Evolutionary conservation across 2,329 filamentous ascomycete genomes (phyloP).

Genomic region (Mycosphaerella sp.): DNA sequence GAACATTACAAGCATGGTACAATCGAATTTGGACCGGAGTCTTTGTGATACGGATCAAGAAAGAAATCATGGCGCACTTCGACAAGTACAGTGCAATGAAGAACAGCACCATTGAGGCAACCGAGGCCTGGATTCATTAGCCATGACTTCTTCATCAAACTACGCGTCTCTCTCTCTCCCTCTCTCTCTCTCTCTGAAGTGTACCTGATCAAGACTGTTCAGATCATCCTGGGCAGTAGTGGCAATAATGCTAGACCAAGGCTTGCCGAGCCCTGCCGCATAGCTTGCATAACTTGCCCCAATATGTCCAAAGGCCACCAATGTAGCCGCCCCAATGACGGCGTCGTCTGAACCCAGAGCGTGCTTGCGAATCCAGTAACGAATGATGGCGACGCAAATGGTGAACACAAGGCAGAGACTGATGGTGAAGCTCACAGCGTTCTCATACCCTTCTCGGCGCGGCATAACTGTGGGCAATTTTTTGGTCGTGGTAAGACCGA

Average conservation of each 20-base stretch:
- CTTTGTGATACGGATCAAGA: slow-evolving; percentile 31
- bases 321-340: slow-evolving; percentile 27
- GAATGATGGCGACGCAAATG: slow-evolving; percentile 26
- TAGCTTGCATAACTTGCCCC: slow-evolving; percentile 28
- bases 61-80: slow-evolving; percentile 31
- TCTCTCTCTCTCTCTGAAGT: slow-evolving; percentile 1
- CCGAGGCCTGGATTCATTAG: slow-evolving; percentile 19
- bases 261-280: slow-evolving; percentile 25
- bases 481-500: not conserved
- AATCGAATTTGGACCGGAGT: slow-evolving; percentile 22
- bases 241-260: slow-evolving; percentile 19
- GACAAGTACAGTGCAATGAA: slow-evolving; percentile 28
- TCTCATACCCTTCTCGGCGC: slow-evolving; percentile 23
- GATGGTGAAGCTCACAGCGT: slow-evolving; percentile 27
- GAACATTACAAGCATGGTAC: slow-evolving; percentile 24
- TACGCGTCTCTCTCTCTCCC: not conserved
- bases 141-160: not conserved
- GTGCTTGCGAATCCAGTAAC: slow-evolving; percentile 28
- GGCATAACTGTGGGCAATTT: slow-evolving; percentile 17
- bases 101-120: slow-evolving; percentile 29
- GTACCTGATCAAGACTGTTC: slow-evolving; percentile 24
- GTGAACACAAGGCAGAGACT: slow-evolving; percentile 32
- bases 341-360: slow-evolving; percentile 29
- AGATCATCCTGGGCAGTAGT: slow-evolving; percentile 13
- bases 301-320: slow-evolving; percentile 27